Evolutionary conservation across 768 basidiomycete genomes (phyloP).

Genomic region (Cyathus striatus): DNA sequence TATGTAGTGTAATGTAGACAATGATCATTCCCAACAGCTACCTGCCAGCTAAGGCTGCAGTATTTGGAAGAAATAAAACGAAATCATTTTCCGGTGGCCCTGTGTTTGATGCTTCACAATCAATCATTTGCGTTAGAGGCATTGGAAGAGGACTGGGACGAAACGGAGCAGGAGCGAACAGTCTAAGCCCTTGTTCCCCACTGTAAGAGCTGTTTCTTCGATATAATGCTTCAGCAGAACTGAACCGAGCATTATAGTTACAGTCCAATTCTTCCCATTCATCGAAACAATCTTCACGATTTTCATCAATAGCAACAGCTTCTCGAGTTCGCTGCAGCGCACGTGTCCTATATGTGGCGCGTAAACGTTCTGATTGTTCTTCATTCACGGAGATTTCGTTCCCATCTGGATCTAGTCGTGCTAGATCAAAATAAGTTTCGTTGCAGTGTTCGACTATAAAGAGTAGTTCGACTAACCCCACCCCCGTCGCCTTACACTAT

Average conservation of each 20-base stretch:
- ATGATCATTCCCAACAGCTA: slow-evolving; percentile 11
- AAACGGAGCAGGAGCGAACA: slow-evolving; percentile 21
- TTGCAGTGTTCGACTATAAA: slow-evolving; percentile 5
- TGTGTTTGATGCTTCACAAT: slow-evolving; percentile 12
- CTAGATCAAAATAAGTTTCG: slow-evolving; percentile 15
- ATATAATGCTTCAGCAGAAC: too few species aligned
- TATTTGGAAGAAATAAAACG: slow-evolving; percentile 24
- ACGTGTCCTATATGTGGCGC: slow-evolving; percentile 41
- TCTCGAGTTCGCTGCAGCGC: slow-evolving; percentile 13
- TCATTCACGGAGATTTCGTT: slow-evolving; percentile 60
- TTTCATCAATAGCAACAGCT: slow-evolving; percentile 12
- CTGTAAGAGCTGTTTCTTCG: too few species aligned
- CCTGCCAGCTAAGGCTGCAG: slow-evolving; percentile 37
- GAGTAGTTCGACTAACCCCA: slow-evolving; percentile 34
- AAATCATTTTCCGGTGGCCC: slow-evolving; percentile 9
- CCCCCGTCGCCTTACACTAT: slow-evolving; percentile 16
- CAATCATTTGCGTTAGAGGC: slow-evolving; percentile 48
- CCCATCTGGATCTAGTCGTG: slow-evolving; percentile 52
- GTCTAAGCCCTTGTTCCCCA: not conserved
- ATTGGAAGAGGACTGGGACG: slow-evolving; percentile 49
- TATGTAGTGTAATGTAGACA: too few species aligned
- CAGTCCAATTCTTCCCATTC: not conserved
- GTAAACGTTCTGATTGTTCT: slow-evolving; percentile 50
- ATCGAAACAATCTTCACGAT: slow-evolving; percentile 4
- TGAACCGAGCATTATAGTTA: not conserved